Evolutionary conservation across 106 monocot genomes (phyloP).

Genomic region (Dendrobium officinale): DNA sequence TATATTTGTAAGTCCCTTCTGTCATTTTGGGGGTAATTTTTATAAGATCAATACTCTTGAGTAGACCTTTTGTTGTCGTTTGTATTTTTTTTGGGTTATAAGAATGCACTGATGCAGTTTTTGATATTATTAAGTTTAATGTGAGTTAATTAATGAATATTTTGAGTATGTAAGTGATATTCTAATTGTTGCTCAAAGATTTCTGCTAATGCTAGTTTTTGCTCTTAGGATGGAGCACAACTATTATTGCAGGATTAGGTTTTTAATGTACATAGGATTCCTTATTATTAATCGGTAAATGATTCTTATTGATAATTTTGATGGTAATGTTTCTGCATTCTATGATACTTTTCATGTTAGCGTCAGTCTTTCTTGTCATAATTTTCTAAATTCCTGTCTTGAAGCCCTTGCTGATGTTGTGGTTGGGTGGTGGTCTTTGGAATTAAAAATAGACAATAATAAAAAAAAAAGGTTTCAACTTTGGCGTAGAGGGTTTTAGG

Average conservation of each 20-base stretch:
- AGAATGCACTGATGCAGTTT: not conserved
- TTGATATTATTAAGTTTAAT: not conserved
- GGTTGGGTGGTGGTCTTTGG: too few species aligned
- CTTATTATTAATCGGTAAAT: not conserved
- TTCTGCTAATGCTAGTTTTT: not conserved
- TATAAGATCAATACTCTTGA: not conserved
- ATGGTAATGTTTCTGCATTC: too few species aligned
- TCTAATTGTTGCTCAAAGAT: not conserved
- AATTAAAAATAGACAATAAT: too few species aligned
- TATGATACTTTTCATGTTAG: too few species aligned
- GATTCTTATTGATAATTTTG: too few species aligned
- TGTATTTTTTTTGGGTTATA: not conserved
- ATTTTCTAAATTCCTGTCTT: too few species aligned
- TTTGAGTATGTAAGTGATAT: not conserved
- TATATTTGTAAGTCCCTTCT: conserved; percentile 20
- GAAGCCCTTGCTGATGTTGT: too few species aligned
- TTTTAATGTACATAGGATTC: not conserved
- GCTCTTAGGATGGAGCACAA: not conserved
- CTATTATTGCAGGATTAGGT: not conserved
- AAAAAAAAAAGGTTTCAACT: too few species aligned
- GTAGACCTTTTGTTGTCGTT: not conserved
- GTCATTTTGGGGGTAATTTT: not conserved
- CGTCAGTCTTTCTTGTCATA: too few species aligned
- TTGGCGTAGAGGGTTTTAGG: too few species aligned
- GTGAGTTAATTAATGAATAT: not conserved